Base-by-base conservation (phyloP, 2,329 filamentous ascomycete genomes). In the Hymenoscyphus salicellus region DNA sequence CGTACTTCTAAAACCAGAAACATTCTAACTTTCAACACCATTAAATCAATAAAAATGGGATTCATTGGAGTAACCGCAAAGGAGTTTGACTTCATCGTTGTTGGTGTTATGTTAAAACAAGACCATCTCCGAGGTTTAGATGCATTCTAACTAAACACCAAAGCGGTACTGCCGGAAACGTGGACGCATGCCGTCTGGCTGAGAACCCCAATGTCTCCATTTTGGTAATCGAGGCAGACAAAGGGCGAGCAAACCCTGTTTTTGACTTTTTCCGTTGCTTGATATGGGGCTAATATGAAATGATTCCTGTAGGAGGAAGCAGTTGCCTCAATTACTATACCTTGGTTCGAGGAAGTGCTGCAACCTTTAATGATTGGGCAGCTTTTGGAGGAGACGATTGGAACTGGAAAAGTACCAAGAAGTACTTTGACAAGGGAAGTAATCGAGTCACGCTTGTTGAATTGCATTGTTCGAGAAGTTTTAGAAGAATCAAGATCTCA, bases 261-360 rank as follows among this genome's bases (percentile, higher is more conserved):
- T 36, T 10, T 26, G 32, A 32, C 8, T 36, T 14, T 23, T 5
- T 20, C 4, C 26, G 5, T 36, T 30, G 3, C 11, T 11, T 57
- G 4, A 20, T 32, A 57, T 16, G 1, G 16, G n/a, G 11, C 11
- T 32, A 5, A 30, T 32, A 8, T 32, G n/a, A 32, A 30, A 20
- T 30, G 28, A 8, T 38, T 38, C 5, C 14, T 14, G 1, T 38
- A 38, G 36, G 36, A 26, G 77, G 77, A 8, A 85, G 10, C 80
- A 85, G 49, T 83, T 86, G 10, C 86, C 85, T 74, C 79, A 89
- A 89, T 76, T 89, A 88, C 73, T 87, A 84, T 74, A 87, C 85
- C 16, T 89, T 86, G 86, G 79, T 86, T 5, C 84, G 81, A 1
- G 86, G 86, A 1, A 83, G 80, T 63, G 81, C 81, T 62, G 78